A percentile compares a stretch with the other conserved stretches of the same genome.
These are phyloP conservation scores for Kwoniella botswanensis DNA, from an alignment of 768 basidiomycete genomes.

Conservation along the genomic window DNA sequence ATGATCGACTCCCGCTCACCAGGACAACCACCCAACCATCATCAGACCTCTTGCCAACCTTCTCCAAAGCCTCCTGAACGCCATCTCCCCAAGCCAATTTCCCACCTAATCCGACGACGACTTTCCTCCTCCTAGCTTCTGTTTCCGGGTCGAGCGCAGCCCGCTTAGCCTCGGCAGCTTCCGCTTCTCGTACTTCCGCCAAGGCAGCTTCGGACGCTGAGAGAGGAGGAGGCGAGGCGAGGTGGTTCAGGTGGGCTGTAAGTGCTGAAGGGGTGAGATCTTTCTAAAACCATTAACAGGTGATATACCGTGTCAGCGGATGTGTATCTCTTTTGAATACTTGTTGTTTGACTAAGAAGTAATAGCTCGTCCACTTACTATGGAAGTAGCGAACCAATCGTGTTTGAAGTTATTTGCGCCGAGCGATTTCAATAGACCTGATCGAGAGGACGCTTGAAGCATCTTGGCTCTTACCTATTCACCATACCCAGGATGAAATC, in stretches of 20 bases:
- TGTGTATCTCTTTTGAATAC: too few relatives aligned
- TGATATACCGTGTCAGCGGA: too few relatives aligned
- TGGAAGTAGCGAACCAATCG: conserved; percentile 55
- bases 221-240: conserved; percentile 78
- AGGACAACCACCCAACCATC: conserved; percentile 68
- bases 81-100: conserved; percentile 73
- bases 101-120: conserved; percentile 60
- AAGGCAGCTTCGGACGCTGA: conserved; percentile 82
- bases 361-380: conserved; percentile 33
- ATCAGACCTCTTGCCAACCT: conserved; percentile 63
- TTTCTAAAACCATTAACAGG: conserved; percentile 40
- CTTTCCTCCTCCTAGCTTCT: conserved; percentile 39
- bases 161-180: conserved; percentile 63
- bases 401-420: conserved; percentile 55
- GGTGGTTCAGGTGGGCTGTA: conserved; percentile 71
- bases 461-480: conserved; percentile 55
- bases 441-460: conserved; percentile 55
- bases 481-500: neutral
- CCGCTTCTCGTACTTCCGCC: conserved; percentile 75
- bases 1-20: conserved; percentile 61
- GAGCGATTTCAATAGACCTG: conserved; percentile 53
- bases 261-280: conserved; percentile 66
- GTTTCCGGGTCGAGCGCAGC: conserved; percentile 49
- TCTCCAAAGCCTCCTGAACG: conserved; percentile 68
- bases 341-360: neutral